phyloP scores from a whole-genome alignment of 208 protist genomes.

The Trichomonas gallinae region DNA sequence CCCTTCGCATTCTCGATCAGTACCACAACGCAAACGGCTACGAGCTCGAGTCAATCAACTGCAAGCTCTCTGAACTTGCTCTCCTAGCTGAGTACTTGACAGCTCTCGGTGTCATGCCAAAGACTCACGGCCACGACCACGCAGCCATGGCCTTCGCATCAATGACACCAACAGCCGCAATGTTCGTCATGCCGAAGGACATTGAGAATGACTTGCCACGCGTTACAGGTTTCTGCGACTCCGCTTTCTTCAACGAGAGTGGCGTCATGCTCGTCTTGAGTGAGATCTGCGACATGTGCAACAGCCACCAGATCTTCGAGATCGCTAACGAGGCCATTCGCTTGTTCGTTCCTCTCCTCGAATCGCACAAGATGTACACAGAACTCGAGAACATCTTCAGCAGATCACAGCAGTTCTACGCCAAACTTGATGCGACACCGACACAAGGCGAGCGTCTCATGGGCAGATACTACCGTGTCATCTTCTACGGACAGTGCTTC shows the following conservation, averaged over 20 bases:
- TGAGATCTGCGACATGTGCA: neutral
- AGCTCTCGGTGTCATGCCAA: neutral
- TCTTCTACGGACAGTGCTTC: neutral
- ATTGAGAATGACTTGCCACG: neutral
- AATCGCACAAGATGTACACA: neutral
- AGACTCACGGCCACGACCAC: neutral
- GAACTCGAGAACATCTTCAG: neutral
- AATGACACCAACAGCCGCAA: neutral
- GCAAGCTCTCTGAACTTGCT: neutral
- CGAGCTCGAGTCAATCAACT: neutral
- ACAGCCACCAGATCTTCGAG: neutral
- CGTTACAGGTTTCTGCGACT: neutral
- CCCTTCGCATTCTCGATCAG: neutral
- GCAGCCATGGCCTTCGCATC: neutral
- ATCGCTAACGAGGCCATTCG: neutral
- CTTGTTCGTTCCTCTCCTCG: neutral
- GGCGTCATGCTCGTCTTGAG: neutral
- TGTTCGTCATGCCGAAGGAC: neutral
- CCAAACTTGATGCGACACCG: neutral
- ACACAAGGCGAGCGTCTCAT: neutral
- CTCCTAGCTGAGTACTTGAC: neutral
- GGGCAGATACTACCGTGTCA: neutral
- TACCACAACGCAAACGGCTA: neutral
- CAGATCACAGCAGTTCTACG: neutral
- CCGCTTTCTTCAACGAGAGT: neutral